Conservation (phyloP, 306 rosid species). For the Myrica gale region DNA sequence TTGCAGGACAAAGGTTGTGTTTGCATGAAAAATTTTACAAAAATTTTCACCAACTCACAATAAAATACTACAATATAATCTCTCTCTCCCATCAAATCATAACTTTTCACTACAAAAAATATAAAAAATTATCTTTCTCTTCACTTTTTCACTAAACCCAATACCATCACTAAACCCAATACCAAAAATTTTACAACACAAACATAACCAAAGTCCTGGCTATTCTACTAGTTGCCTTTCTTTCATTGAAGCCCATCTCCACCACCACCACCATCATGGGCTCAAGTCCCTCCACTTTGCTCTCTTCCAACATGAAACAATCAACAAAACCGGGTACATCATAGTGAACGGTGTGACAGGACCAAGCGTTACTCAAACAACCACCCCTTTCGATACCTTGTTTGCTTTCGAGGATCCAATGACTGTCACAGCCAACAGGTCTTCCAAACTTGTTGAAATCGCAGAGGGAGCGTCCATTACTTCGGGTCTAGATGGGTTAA, state of each 20-base stretch:
- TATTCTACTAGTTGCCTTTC: constrained; percentile 18
- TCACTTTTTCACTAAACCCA: too few species aligned
- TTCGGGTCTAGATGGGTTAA: constrained; percentile 64
- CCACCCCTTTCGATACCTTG: constrained; percentile 65
- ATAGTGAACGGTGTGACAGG: constrained; percentile 55
- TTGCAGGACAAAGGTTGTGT: too few species aligned
- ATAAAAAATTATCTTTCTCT: too few species aligned
- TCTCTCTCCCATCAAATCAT: too few species aligned
- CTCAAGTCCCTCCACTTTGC: constrained; percentile 64
- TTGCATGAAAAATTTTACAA: too few species aligned
- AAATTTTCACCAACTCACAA: too few species aligned
- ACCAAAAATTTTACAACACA: too few species aligned
- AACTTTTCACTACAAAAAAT: too few species aligned
- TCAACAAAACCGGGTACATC: constrained; percentile 65
- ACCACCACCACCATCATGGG: constrained; percentile 26
- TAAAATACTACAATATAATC: too few species aligned
- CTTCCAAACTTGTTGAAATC: constrained; percentile 55
- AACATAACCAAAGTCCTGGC: constrained; percentile 8
- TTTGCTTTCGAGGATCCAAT: constrained; percentile 65
- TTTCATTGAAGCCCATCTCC: constrained; percentile 16
- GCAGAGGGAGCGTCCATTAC: constrained; percentile 67
- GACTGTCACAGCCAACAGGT: constrained; percentile 38
- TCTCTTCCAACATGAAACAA: constrained; percentile 65
- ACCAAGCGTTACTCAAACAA: constrained; percentile 36
- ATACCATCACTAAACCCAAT: too few species aligned